Percentiles rank a stretch among this genome's conserved stretches.
Evolutionary conservation across 345 rosid species (phyloP).

Genomic region (Cardamine chenopodiifolia): DNA sequence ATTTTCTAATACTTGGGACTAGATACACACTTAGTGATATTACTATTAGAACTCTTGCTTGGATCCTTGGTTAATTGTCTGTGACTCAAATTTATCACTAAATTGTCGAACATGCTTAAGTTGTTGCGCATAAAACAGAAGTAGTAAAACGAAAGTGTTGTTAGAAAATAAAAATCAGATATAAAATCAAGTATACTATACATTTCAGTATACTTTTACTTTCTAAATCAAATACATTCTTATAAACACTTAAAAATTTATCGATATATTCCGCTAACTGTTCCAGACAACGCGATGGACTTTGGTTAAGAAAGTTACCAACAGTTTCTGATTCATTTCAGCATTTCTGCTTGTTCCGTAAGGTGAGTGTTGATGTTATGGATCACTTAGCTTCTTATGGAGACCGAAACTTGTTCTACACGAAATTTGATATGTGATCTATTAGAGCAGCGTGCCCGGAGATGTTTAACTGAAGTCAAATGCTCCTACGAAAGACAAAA

Average conservation of each 20-base stretch:
- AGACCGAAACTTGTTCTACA: background rate
- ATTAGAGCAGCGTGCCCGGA: background rate
- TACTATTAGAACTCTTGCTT: background rate
- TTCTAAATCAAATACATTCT: background rate
- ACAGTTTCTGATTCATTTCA: background rate
- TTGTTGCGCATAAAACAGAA: background rate
- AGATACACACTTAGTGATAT: background rate
- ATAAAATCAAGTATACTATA: no score
- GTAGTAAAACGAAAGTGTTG: no score
- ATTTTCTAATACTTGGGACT: constrained; percentile 33
- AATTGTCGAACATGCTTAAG: background rate
- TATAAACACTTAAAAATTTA: no score
- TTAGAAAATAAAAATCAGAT: no score
- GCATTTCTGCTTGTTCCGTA: background rate
- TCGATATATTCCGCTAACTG: no score
- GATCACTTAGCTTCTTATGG: constrained; percentile 1
- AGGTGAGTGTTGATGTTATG: background rate
- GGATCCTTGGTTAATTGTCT: constrained; percentile 11
- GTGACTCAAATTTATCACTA: background rate
- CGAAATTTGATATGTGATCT: background rate
- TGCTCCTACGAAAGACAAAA: background rate
- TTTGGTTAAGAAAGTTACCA: background rate
- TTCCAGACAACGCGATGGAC: background rate
- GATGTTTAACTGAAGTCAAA: background rate
- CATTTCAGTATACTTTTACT: no score